These are phyloP conservation scores for Phytophthora aleatoria DNA, from an alignment of 352 stramenopile genomes.

Conservation along the genomic window DNA sequence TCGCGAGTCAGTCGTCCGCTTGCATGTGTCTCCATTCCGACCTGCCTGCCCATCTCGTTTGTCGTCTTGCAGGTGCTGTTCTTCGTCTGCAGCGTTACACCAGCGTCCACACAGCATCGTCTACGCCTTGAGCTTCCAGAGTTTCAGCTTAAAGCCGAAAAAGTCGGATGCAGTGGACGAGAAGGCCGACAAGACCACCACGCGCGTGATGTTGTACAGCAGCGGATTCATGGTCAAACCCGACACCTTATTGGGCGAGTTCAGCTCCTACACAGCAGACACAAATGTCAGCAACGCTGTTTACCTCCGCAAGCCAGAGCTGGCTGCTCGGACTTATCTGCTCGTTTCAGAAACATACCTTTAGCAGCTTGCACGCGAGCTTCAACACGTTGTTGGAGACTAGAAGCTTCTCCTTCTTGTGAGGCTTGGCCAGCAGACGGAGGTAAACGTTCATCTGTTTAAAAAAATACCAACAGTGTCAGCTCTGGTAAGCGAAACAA, in stretches of 20 bases:
- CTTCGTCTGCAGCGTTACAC: slow-evolving; percentile 12
- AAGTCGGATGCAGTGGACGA: slow-evolving; percentile 90
- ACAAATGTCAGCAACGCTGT: slow-evolving; percentile 25
- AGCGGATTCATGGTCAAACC: slow-evolving; percentile 91
- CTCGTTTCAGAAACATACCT: slow-evolving; percentile 43
- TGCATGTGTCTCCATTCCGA: slow-evolving; percentile 22
- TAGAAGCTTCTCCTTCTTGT: slow-evolving; percentile 90
- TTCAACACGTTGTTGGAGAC: slow-evolving; percentile 92
- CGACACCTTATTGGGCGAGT: slow-evolving; percentile 91
- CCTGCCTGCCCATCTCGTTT: slow-evolving; percentile 36
- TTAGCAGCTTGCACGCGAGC: slow-evolving; percentile 91
- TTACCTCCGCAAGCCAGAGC: no score
- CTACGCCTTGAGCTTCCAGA: slow-evolving; percentile 90
- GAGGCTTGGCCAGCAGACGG: slow-evolving; percentile 76
- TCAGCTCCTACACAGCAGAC: slow-evolving; percentile 65
- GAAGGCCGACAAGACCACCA: slow-evolving; percentile 90
- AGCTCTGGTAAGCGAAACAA: not conserved
- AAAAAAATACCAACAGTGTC: not conserved
- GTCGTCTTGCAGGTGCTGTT: slow-evolving; percentile 10
- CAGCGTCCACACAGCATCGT: not conserved
- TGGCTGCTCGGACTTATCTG: not conserved
- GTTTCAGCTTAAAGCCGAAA: slow-evolving; percentile 92
- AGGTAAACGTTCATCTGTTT: slow-evolving; percentile 88
- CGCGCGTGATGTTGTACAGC: slow-evolving; percentile 89
- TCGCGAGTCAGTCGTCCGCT: slow-evolving; percentile 18